phyloP scores from a whole-genome alignment of 202 grass and related monocot species.

The Schoenoplectus tabernaemontani region DNA sequence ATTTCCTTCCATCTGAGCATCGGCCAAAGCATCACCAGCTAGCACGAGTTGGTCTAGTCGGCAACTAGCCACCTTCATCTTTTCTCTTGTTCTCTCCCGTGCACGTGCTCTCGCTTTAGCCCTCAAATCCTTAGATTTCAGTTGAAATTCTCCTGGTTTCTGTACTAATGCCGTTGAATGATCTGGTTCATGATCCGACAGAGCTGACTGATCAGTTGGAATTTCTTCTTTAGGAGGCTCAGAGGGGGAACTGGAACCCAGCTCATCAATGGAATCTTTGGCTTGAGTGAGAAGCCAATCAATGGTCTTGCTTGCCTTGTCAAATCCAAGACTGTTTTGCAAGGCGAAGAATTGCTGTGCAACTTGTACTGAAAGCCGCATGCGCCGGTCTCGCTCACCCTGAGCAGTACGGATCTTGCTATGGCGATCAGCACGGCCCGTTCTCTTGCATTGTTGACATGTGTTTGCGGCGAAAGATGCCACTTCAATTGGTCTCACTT shows the following conservation, averaged over 20 bases:
- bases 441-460: conserved; percentile 31
- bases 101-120: conserved; percentile 33
- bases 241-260: conserved; percentile 7
- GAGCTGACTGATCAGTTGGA: conserved; percentile 5
- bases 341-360: conserved; percentile 72
- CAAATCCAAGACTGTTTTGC: conserved; percentile 79
- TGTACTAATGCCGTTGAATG: background rate
- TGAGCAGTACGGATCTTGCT: conserved; percentile 92
- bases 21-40: background rate
- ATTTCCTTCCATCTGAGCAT: conserved; percentile 9
- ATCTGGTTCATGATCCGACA: background rate
- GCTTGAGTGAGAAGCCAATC: conserved; percentile 87
- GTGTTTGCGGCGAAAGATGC: conserved; percentile 15
- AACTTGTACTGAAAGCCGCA: conserved; percentile 75
- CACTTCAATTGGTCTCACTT: conserved; percentile 22
- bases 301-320: conserved; percentile 90
- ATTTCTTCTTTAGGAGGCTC: background rate
- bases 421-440: conserved; percentile 64
- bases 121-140: conserved; percentile 18
- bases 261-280: conserved; percentile 64
- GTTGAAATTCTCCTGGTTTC: conserved; percentile 8
- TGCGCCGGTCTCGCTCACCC: conserved; percentile 68
- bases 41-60: conserved; percentile 20
- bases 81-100: conserved; percentile 31
- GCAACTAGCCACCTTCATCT: conserved; percentile 22